phyloP scores from a whole-genome alignment of 495 filamentous ascomycete species.

The Penicillium fimorum region DNA sequence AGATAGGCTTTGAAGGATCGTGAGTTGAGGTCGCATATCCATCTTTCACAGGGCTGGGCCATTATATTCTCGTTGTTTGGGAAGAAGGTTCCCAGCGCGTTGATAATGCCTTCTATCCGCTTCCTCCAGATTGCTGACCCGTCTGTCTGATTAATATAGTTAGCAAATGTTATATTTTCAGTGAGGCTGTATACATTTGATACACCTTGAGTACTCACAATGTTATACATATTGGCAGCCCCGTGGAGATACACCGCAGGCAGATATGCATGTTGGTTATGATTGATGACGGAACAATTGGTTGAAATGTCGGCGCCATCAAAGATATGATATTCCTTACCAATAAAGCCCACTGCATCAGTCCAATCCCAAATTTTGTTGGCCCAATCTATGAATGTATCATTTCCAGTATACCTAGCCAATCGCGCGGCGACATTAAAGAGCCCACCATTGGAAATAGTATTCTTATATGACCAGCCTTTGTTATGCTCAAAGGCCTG shows the following conservation, averaged over 20 bases:
- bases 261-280: conserved; percentile 64
- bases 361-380: conserved; percentile 69
- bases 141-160: conserved; percentile 48
- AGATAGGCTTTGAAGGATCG: conserved; percentile 80
- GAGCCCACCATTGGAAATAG: conserved; percentile 72
- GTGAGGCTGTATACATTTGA: no score
- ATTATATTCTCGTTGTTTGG: conserved; percentile 49
- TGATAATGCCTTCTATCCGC: conserved; percentile 54
- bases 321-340: conserved; percentile 53
- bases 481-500: conserved; percentile 73
- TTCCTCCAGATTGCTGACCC: conserved; percentile 52
- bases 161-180: background rate
- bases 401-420: conserved; percentile 69
- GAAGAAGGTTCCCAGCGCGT: conserved; percentile 51
- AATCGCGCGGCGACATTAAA: conserved; percentile 73
- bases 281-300: conserved; percentile 43
- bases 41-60: conserved; percentile 56
- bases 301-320: conserved; percentile 56
- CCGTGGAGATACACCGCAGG: conserved; percentile 63
- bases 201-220: conserved; percentile 36
- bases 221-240: conserved; percentile 72
- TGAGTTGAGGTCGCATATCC: conserved; percentile 65
- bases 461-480: conserved; percentile 75
- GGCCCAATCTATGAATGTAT: conserved; percentile 71
- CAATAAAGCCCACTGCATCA: conserved; percentile 55